Evolutionary conservation across 2,329 filamentous ascomycete genomes (phyloP).

Genomic region (Aaosphaeria pasadenensis): DNA sequence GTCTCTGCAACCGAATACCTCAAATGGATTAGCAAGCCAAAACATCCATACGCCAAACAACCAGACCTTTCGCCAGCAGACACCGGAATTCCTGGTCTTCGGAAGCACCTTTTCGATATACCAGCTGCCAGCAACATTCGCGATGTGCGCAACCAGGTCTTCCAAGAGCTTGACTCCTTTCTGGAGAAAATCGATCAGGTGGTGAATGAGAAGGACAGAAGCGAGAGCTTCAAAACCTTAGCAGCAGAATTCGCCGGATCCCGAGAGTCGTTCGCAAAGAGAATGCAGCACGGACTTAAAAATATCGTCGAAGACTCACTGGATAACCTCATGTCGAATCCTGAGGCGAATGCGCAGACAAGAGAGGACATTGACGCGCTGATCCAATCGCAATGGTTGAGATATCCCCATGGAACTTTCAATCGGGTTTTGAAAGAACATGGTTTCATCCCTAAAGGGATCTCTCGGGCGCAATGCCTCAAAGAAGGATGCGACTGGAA

Average conservation of each 20-base stretch:
- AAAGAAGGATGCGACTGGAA: slow-evolving; percentile 17
- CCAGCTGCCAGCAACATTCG: slow-evolving; percentile 12
- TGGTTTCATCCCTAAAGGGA: slow-evolving; percentile 8
- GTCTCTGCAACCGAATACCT: slow-evolving; percentile 16
- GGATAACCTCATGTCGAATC: slow-evolving; percentile 2
- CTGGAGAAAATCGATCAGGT: slow-evolving; percentile 12
- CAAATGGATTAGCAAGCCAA: slow-evolving; percentile 11
- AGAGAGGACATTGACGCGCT: slow-evolving; percentile 1
- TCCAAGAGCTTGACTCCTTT: slow-evolving; percentile 3
- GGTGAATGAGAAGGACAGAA: slow-evolving; percentile 7
- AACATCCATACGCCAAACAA: slow-evolving; percentile 8
- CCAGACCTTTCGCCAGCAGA: slow-evolving; percentile 8
- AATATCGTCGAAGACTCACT: background rate
- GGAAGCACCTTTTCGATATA: slow-evolving; percentile 9
- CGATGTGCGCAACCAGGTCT: slow-evolving; percentile 9
- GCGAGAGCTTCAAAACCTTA: slow-evolving; percentile 11
- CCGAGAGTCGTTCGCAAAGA: background rate
- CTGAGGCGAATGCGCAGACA: slow-evolving; percentile 2
- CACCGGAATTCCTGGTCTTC: slow-evolving; percentile 15
- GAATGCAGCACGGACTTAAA: background rate
- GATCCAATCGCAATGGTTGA: slow-evolving; percentile 6
- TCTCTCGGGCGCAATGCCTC: slow-evolving; percentile 15
- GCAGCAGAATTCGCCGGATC: slow-evolving; percentile 11
- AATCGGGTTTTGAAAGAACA: slow-evolving; percentile 11
- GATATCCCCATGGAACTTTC: slow-evolving; percentile 7